Evolutionary conservation across 106 monocot genomes (phyloP).

Genomic region (Phalaenopsis equestris): DNA sequence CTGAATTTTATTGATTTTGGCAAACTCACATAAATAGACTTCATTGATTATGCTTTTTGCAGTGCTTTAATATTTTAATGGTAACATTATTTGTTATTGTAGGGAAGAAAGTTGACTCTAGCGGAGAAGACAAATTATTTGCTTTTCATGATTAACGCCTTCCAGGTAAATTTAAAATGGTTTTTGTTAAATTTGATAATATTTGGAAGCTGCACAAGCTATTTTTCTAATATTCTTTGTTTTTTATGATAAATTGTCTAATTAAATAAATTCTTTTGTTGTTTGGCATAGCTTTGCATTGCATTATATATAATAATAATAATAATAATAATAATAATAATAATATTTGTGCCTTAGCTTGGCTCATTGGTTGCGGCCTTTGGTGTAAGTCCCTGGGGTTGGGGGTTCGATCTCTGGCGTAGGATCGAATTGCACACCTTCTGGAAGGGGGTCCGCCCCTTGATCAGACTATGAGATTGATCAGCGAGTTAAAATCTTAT

Average conservation of each 20-base stretch:
- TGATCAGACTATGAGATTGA: too few relatives aligned
- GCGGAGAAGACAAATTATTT: slow-evolving; percentile 97
- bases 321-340: too few relatives aligned
- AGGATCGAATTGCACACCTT: too few relatives aligned
- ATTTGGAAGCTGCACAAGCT: background rate
- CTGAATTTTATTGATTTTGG: background rate
- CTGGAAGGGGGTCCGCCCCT: too few relatives aligned
- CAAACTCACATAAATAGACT: background rate
- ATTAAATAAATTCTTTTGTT: background rate
- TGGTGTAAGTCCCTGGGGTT: too few relatives aligned
- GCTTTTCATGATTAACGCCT: slow-evolving; percentile 95
- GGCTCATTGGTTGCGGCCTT: too few relatives aligned
- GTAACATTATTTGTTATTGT: slow-evolving; percentile 5
- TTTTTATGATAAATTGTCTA: background rate
- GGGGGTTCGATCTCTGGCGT: too few relatives aligned
- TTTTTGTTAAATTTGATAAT: background rate
- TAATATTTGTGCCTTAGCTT: too few relatives aligned
- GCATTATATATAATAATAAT: background rate
- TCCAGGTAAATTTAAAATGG: slow-evolving; percentile 56
- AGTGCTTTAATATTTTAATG: background rate
- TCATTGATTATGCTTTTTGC: background rate
- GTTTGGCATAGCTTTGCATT: background rate
- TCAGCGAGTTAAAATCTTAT: background rate
- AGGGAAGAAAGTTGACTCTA: slow-evolving; percentile 67
- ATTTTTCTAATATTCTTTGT: background rate